Base-by-base conservation (phyloP, 2,329 filamentous ascomycete genomes). In the Epichloe hybrida region DNA sequence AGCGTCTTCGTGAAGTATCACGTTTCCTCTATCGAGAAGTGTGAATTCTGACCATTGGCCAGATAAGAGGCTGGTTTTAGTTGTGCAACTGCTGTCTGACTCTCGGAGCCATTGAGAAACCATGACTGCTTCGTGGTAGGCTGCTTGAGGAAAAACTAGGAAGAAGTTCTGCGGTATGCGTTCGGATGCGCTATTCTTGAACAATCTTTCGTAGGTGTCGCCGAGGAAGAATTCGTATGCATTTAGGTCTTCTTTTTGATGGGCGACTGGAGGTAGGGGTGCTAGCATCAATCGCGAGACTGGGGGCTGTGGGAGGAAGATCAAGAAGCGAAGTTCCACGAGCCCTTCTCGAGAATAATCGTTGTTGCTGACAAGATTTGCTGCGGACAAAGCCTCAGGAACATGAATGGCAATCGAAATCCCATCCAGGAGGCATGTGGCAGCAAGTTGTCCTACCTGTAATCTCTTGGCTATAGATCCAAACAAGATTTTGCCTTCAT, bases 11-110 rank as follows among this genome's bases (percentile, higher is more conserved):
- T 77, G 72, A 3, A 77, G 59, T 37, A 78, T 69, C 11, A 76
- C 59, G 46, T 58, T 54, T 20, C 65, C 61, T 41, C 57, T 48
- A 0, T 57, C 51, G 3, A 56, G 53, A 17, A 60, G 61, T 8
- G 61, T 34, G 53, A 80, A 79, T 17, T 61, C 63, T 4, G 61
- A 54, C 76, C 77, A 80, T 8, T 72, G 65, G 1, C 76, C 75
- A 5, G 66, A 37, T 1, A 59, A 58, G 12, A 69, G 57, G 46
- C 68, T 70, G 6, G 64, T 67, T 34, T 66, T 71, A 9, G 80
- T 63, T 17, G 63, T 66, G 55, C 70, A 74, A 2, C 64, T 54
- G 0, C 65, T 56, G 35, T 72, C 66, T 38, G 63, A 66, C 4
- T 56, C 57, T 5, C 62, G 64, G 9, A 80, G 57, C 74, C 75